Conservation (phyloP, 805 yeast genomes). For the Yamadazyma sp. region DNA sequence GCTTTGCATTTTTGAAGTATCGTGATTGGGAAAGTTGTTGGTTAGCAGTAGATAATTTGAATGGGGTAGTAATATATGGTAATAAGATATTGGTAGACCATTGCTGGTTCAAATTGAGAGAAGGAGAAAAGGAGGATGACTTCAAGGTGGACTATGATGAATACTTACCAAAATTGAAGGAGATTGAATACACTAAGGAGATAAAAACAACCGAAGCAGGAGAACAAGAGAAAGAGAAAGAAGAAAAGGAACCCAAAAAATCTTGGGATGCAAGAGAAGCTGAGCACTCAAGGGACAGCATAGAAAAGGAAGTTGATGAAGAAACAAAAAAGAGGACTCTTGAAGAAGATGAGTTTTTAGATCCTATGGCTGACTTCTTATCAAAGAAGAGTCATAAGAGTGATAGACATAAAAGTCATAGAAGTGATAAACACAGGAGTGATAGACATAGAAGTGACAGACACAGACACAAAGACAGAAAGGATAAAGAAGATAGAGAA, state of each 20-base stretch:
- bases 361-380: slow-evolving; percentile 27
- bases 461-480: neutral
- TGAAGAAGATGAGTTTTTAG: slow-evolving; percentile 28
- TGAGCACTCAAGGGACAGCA: neutral
- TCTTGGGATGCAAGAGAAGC: neutral
- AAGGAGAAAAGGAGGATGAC: slow-evolving; percentile 49
- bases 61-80: slow-evolving; percentile 61
- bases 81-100: slow-evolving; percentile 62
- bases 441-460: slow-evolving; percentile 4
- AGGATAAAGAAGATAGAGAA: slow-evolving; percentile 1
- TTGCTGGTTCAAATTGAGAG: slow-evolving; percentile 54
- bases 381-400: slow-evolving; percentile 18
- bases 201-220: neutral
- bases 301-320: slow-evolving; percentile 2
- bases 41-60: slow-evolving; percentile 84
- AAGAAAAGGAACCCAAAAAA: neutral
- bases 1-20: slow-evolving; percentile 75
- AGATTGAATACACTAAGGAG: neutral
- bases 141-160: slow-evolving; percentile 25
- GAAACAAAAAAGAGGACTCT: slow-evolving; percentile 4
- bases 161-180: slow-evolving; percentile 12
- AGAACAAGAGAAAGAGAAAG: neutral
- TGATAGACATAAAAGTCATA: slow-evolving; percentile 1
- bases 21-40: slow-evolving; percentile 78
- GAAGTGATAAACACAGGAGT: slow-evolving; percentile 18